These are phyloP conservation scores for Colletotrichum lentis DNA, from an alignment of 2,329 filamentous ascomycete genomes.

Conservation along the genomic window DNA sequence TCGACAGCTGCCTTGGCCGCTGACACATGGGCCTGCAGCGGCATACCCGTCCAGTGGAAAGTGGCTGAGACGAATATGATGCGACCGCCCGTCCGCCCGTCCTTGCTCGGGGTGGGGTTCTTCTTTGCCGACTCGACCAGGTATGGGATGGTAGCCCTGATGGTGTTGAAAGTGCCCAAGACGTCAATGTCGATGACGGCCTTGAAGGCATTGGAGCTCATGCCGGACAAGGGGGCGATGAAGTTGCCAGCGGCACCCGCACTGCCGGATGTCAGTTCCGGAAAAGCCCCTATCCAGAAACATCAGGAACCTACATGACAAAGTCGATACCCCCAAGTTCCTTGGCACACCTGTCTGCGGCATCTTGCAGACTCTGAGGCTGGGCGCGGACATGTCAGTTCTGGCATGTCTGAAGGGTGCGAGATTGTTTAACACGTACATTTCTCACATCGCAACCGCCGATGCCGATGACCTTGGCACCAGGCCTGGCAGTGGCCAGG, in stretches of 20 bases:
- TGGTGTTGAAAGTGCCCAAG: constrained; percentile 90
- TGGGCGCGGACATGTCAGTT: constrained; percentile 42
- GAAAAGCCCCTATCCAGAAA: background rate
- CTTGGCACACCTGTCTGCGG: constrained; percentile 79
- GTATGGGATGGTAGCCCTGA: constrained; percentile 89
- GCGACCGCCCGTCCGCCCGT: constrained; percentile 77
- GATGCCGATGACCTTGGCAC: constrained; percentile 86
- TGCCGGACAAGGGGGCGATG: constrained; percentile 80
- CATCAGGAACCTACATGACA: constrained; percentile 74
- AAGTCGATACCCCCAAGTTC: constrained; percentile 92
- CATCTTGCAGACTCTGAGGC: constrained; percentile 71
- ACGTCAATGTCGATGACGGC: constrained; percentile 96
- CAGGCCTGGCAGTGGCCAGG: constrained; percentile 79
- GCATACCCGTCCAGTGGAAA: constrained; percentile 87
- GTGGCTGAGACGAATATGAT: constrained; percentile 92
- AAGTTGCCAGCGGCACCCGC: constrained; percentile 97
- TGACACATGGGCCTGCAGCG: constrained; percentile 87
- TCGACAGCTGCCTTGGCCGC: constrained; percentile 94
- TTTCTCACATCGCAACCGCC: constrained; percentile 82
- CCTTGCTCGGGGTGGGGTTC: constrained; percentile 65
- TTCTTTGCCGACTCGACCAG: constrained; percentile 76
- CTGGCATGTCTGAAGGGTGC: background rate
- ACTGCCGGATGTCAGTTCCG: constrained; percentile 53
- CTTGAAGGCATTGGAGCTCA: constrained; percentile 91
- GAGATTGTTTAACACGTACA: constrained; percentile 51